Evolutionary conservation across 331 rosid species (phyloP), one percentile per base, ranked within the genome.

Genomic region (Telfairia occidentalis): DNA sequence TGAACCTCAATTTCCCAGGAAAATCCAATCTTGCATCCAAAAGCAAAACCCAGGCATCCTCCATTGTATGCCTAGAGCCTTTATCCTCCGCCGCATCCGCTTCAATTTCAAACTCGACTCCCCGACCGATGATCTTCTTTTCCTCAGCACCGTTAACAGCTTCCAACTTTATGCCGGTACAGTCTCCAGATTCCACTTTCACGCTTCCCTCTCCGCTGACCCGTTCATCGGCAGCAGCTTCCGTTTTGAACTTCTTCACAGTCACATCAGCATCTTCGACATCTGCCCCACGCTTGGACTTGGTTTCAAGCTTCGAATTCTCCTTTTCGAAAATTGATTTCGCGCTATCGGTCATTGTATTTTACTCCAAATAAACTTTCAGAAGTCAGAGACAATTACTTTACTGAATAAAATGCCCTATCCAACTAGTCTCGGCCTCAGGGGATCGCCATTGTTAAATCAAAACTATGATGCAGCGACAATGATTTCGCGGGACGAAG

Each of bases 71-170:
- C 86, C 98, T 83, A 1, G 89, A 84, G 0, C 98, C 98, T 77
- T 92, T 92, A 79, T 90, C 96, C 63, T 92, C 97, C 2, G 98
- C 90, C 0, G 83, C 96, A 83, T 86, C 87, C 0, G 98, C 97
- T 79, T 92, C 96, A 54, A 92, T 90, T 57, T 76, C 86, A 60
- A 86, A 86, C 66, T 78, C 7, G 58, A 78, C 7, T 69, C 80
- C 90, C 75, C 73, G 81, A 42, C 9, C 63, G 24, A 57, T 23
- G 29, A 29, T 4, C 73, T 78, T 65, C 49, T 15, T 38, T 21
- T 58, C 75, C 55, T 81, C 81, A 7, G 64, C 59, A 35, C 54
- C 75, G 43, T 61, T 19, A 40, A 15, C 45, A 19, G 21, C 28
- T 23, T 76, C 58, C 37, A 53, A 46, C 16, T 75, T 81, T 30